A percentile compares a stretch with the other conserved stretches of the same genome.
phyloP scores from a whole-genome alignment of 108 stramenopile genomes.

The Schizochytrium sp. region DNA sequence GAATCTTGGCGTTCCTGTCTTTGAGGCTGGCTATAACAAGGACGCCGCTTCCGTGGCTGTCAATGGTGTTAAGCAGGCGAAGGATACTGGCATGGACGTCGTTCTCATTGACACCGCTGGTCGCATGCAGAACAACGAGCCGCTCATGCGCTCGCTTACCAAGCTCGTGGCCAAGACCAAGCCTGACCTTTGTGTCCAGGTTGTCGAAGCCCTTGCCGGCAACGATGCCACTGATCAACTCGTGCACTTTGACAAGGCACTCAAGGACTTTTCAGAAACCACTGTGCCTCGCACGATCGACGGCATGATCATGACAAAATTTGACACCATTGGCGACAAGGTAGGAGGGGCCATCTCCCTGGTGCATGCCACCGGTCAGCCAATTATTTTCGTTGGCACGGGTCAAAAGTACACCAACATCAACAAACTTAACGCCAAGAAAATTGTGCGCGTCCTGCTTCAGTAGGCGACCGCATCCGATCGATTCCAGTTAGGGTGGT shows the following conservation, averaged over 20 bases:
- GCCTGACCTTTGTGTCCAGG: constrained; percentile 83
- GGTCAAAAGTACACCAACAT: constrained; percentile 97
- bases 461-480: not conserved
- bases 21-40: constrained; percentile 82
- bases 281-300: constrained; percentile 61
- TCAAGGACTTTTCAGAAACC: constrained; percentile 30
- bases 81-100: constrained; percentile 68
- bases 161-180: constrained; percentile 75
- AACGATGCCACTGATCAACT: constrained; percentile 95
- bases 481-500: too few species aligned
- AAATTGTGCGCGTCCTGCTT: constrained; percentile 77
- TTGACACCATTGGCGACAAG: constrained; percentile 96
- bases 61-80: constrained; percentile 75
- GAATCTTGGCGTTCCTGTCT: constrained; percentile 77
- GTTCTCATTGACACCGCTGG: constrained; percentile 94
- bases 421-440: constrained; percentile 66
- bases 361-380: constrained; percentile 85
- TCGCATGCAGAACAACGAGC: constrained; percentile 92
- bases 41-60: constrained; percentile 81
- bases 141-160: constrained; percentile 84
- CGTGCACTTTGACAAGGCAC: constrained; percentile 79
- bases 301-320: constrained; percentile 91
- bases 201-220: constrained; percentile 92
- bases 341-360: constrained; percentile 89
- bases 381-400: constrained; percentile 87